A percentile compares a stretch with the other conserved stretches of the same genome.
Conservation (phyloP, 169 alveolate species). For the Cryptosporidium meleagridis region DNA sequence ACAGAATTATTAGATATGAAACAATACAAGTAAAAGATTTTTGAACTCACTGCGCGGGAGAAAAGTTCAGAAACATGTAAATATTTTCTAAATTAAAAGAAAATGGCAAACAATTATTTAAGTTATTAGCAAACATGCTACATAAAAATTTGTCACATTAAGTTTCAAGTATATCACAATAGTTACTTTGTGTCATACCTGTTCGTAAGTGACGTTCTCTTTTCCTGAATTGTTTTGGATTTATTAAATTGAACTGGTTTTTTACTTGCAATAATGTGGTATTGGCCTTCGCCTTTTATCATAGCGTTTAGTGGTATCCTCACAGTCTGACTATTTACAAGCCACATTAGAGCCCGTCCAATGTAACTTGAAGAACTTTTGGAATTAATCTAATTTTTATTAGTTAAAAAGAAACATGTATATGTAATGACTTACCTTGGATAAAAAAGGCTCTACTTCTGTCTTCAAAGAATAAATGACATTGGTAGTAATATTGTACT, state of each 20-base stretch:
- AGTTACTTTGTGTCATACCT: slow-evolving; percentile 3
- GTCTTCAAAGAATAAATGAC: slow-evolving; percentile 57
- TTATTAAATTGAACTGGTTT: slow-evolving; percentile 57
- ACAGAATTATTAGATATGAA: slow-evolving; percentile 2
- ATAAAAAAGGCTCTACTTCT: slow-evolving; percentile 70
- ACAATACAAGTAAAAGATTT: slow-evolving; percentile 7
- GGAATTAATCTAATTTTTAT: slow-evolving; percentile 33
- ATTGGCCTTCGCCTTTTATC: slow-evolving; percentile 69
- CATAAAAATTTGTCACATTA: neutral
- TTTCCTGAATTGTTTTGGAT: slow-evolving; percentile 9
- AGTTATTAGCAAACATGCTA: neutral
- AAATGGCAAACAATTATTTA: neutral
- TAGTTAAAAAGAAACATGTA: neutral
- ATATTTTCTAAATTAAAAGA: neutral
- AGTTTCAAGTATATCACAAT: neutral
- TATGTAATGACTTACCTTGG: slow-evolving; percentile 36
- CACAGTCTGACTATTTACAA: slow-evolving; percentile 69
- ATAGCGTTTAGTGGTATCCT: slow-evolving; percentile 72
- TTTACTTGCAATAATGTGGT: slow-evolving; percentile 53
- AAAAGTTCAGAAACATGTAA: slow-evolving; percentile 20
- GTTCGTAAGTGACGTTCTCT: neutral
- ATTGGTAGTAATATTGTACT: slow-evolving; percentile 45
- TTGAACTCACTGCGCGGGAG: slow-evolving; percentile 24
- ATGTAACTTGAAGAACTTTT: slow-evolving; percentile 63
- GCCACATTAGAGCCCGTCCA: slow-evolving; percentile 67